Base-by-base conservation (phyloP, 2,329 filamentous ascomycete genomes). In the Xylaria sp. region DNA sequence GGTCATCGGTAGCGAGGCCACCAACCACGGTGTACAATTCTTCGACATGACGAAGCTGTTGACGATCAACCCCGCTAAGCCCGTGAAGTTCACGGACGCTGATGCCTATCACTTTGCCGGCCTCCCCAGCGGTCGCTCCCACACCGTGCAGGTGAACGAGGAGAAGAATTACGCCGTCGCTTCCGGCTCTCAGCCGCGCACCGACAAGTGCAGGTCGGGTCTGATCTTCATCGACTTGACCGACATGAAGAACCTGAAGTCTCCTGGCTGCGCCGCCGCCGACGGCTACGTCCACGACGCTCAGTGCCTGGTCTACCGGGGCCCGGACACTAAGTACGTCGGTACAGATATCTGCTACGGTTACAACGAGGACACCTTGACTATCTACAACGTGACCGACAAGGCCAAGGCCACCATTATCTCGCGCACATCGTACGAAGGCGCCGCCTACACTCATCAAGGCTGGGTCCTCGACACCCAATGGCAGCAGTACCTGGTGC, bases 281-380 rank as follows among this genome's bases (percentile, higher is more conserved):
- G 85, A 87, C 69, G 84, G 84, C 37, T 87, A 87, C 70, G 84
- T 87, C 13, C 85, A 87, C 71, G 85, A 87, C 66, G 85, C 85
- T 2, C 84, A 87, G 72, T 87, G 85, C 70, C 74, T 87, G 38
- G 78, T 81, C 61, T 85, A 84, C 74, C 78, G 77, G 17, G 82
- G 83, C 0, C 81, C 83, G 0, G 80, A 84, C 63, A 72, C 67
- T 19, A 70, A 75, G 54, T 83, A 79, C 68, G 71, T 72, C 4
- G 81, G 80, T 54, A 75, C 73, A 21, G 81, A 85, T 65, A 81
- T 85, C 71, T 85, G 82, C 78, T 84, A 83, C 68, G 81, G 80
- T 35, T 85, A 83, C 77, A 84, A 84, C 71, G 82, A 81, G 67
- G 80, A 83, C 68, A 79, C 78, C 0, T 68, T 83, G 53, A 82